Evolutionary conservation across 495 filamentous ascomycete species (phyloP), one percentile per base, ranked within the genome.

Genomic region (Neurospora tetrasperma): DNA sequence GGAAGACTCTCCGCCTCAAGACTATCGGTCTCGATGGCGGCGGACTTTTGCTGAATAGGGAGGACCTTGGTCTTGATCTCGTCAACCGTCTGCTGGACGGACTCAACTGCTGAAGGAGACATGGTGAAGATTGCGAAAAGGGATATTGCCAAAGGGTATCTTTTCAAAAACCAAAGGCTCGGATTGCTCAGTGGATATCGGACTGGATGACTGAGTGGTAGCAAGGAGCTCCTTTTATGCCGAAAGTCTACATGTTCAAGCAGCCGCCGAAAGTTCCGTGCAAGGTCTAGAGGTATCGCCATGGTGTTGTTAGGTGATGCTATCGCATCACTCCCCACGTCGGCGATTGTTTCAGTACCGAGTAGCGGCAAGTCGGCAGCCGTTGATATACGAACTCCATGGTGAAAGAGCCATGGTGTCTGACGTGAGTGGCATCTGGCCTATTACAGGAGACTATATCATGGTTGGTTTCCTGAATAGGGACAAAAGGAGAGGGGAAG

Each of bases 31-130:
- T 75, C 72, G 5, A 42, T 71, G 9, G 18, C 5, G 18, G 35
- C 70, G 16, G 18, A 16, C 59, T 20, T 73, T 18, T 73, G 54
- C 27, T 75, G 69, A 35, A 76, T 35, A 14, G 78, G 77, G 14
- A 80, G 71, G n/a, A 71, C 73, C 77, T 80, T 80, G 31, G 44
- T 39, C 70, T 76, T 78, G 69, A 78, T 77, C 54, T 79, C 77
- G 23, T 74, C 73, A 27, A 75, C 74, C 44, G 69, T 71, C 72
- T 76, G 74, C 42, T 74, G 75, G 59, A 70, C 73, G 42, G 74
- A 39, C 62, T 80, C 79, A 41, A 79, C 75, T 27, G 78, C 79
- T 38, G 78, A 78, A n/a, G 79, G 79, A 44, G 79, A 75, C 79
- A 80, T 79, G 35, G n/a, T 76, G 44, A 39, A 72, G 31, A 35